Evolutionary conservation across 768 basidiomycete genomes (phyloP).

Genomic region (Tulasnella calospora): DNA sequence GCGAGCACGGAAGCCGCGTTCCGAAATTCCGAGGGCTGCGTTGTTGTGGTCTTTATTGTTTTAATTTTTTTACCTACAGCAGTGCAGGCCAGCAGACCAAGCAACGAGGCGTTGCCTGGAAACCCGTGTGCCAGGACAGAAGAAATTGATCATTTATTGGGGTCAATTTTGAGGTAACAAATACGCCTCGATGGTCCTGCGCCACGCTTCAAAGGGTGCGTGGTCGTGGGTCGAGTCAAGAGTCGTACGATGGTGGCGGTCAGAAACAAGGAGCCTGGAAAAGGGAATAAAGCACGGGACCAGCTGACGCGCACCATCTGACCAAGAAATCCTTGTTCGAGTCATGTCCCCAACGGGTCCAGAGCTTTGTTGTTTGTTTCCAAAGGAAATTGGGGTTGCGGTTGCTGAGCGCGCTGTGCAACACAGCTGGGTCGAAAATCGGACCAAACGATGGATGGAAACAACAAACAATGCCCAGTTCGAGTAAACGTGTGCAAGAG

Average conservation of each 20-base stretch:
- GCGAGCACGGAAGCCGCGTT: neutral
- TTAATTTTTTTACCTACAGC: neutral
- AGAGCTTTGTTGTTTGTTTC: neutral
- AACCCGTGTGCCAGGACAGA: neutral
- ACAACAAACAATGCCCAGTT: neutral
- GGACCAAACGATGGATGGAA: neutral
- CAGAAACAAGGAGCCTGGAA: neutral
- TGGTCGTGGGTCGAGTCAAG: neutral
- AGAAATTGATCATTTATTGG: neutral
- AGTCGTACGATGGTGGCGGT: neutral
- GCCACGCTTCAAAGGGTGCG: neutral
- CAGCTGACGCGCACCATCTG: neutral
- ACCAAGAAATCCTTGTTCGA: neutral
- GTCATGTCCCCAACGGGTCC: neutral
- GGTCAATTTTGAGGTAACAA: neutral
- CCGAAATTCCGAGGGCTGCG: neutral
- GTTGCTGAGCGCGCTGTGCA: neutral
- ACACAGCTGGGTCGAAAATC: neutral
- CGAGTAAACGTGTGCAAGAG: neutral
- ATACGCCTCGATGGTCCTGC: neutral
- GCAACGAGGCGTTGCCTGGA: slow-evolving; percentile 3
- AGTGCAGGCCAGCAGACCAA: neutral
- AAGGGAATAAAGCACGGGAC: neutral
- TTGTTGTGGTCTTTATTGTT: neutral
- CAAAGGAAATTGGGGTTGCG: neutral